Base-by-base conservation (phyloP, 139 green algal genomes). In the Chlamydomonas schloesseri region DNA sequence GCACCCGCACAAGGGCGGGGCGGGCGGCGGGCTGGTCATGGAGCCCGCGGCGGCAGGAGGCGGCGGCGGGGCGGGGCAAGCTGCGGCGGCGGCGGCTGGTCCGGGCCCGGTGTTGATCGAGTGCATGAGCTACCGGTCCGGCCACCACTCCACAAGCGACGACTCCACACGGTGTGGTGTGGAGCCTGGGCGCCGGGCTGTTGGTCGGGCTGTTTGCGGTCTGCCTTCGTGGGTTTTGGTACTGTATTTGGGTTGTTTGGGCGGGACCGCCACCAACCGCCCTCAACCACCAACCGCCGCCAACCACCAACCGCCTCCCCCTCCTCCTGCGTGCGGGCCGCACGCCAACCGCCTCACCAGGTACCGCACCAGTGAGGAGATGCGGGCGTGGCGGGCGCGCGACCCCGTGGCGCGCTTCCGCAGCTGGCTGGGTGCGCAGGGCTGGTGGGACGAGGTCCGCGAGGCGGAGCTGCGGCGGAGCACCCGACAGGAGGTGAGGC, bases 121-220 rank as follows among this genome's bases (percentile, higher is more conserved):
- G 93, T 91, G 91, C 18, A 97, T 99, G 95, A 95, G 91, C 46
- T 99, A 99, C 87, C 92, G 97, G 29, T 90, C 58, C 20, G 97
- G 97, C 1, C 97, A 99, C 91, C 97, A 88, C 46, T 70, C 73
- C n/a, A 83, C 81, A 28, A 60, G 55, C 5, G 73, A 83, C 15
- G 83, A 89, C 69, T 81, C 65, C 24, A 82, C 70, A 36, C 11
- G 64, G 69, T 73, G 78, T 9, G 58, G 46, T 71, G 18, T 15
- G 31, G 37, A n/a, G 26, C 14, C 20, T 8, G 31, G 18, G 67
- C 11, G 67, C 11, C 14, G 31, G 17, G 33, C 17, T 26, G 29
- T 31, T 10, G 67, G 17, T 13, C 31, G 67, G 67, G n/a, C n/a
- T n/a, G n/a, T n/a, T n/a, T n/a, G n/a, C n/a, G n/a, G n/a, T n/a